Conservation (phyloP, 306 rosid species). For the Vigna mungo region DNA sequence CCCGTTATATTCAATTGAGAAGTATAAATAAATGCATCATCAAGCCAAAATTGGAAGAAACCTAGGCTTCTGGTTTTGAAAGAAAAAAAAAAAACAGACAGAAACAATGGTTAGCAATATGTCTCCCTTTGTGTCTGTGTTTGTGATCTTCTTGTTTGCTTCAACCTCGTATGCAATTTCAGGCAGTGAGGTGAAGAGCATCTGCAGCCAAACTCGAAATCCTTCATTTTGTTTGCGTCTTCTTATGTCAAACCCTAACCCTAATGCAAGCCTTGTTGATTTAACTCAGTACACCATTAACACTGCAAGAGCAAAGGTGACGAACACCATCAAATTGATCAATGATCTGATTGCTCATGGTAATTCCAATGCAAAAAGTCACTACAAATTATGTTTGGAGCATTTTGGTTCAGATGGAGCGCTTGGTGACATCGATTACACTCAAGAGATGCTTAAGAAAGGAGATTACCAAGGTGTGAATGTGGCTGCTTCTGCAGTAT, state of each 20-base stretch:
- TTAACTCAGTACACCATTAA: background rate
- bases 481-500: background rate
- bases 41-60: background rate
- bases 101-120: background rate
- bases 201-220: background rate
- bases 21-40: background rate
- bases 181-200: background rate
- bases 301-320: background rate
- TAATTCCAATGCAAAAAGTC: background rate
- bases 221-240: conserved; percentile 9
- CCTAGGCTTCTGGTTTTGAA: too few species aligned
- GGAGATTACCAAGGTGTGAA: background rate
- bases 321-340: background rate
- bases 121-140: too few species aligned
- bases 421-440: background rate
- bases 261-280: background rate
- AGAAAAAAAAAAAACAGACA: too few species aligned
- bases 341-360: background rate
- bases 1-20: background rate
- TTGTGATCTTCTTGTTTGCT: background rate
- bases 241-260: background rate
- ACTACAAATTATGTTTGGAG: background rate
- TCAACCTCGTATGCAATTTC: background rate
- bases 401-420: background rate
- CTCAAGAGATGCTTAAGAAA: background rate